These are phyloP conservation scores for Phaffomyces antillensis DNA, from an alignment of 805 yeast genomes.

Conservation along the genomic window DNA sequence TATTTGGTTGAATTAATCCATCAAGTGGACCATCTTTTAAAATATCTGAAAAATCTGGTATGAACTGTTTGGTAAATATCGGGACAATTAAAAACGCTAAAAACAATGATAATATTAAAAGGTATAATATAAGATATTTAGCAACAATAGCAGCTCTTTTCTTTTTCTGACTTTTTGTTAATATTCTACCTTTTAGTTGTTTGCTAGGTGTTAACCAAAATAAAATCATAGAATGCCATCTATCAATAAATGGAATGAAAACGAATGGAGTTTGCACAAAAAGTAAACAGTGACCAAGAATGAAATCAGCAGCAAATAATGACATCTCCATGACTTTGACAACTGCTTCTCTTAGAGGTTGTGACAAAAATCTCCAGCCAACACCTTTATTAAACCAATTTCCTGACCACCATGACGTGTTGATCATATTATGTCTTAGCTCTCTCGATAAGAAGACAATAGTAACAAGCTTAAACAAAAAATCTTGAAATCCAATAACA, in stretches of 20 bases:
- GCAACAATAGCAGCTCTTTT: constrained; percentile 34
- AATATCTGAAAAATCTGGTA: constrained; percentile 21
- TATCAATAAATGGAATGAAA: constrained; percentile 56
- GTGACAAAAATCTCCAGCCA: constrained; percentile 54
- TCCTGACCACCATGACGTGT: constrained; percentile 76
- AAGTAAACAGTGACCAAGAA: constrained; percentile 51
- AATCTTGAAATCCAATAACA: constrained; percentile 46
- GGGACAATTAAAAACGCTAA: constrained; percentile 42
- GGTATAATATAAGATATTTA: constrained; percentile 41
- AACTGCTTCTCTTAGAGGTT: constrained; percentile 55
- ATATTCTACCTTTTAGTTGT: constrained; percentile 30
- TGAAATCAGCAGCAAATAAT: constrained; percentile 59
- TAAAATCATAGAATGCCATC: constrained; percentile 58
- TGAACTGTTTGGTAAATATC: constrained; percentile 27
- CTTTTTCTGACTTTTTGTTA: constrained; percentile 31
- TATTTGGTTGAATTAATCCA: constrained; percentile 53
- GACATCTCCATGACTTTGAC: constrained; percentile 62
- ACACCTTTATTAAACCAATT: constrained; percentile 57
- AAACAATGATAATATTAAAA: constrained; percentile 33
- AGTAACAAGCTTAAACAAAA: constrained; percentile 46
- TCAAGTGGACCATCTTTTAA: constrained; percentile 20
- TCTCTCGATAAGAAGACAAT: constrained; percentile 54
- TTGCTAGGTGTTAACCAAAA: constrained; percentile 59
- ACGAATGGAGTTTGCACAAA: constrained; percentile 54
- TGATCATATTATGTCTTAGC: constrained; percentile 49